Conservation (phyloP, 2,329 filamentous ascomycete species). For the Geosmithia morbida region DNA sequence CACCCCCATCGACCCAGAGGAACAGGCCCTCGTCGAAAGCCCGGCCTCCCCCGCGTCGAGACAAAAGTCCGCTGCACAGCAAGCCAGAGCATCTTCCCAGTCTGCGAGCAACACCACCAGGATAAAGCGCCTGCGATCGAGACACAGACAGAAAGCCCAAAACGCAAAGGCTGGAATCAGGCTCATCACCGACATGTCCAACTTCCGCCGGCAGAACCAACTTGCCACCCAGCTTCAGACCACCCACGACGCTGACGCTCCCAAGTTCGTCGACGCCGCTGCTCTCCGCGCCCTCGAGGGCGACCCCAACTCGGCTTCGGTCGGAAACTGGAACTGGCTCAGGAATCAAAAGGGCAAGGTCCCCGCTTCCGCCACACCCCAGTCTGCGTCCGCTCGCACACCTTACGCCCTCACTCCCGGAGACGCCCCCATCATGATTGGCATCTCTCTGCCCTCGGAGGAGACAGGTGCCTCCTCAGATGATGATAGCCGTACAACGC, state of each 20-base stretch:
- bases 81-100: neutral
- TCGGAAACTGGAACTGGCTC: constrained; percentile 44
- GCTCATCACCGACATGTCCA: constrained; percentile 55
- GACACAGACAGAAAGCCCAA: constrained; percentile 43
- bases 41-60: neutral
- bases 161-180: constrained; percentile 50
- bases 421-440: constrained; percentile 60
- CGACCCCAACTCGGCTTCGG: constrained; percentile 33
- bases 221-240: constrained; percentile 15
- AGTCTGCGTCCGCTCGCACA: constrained; percentile 9
- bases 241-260: constrained; percentile 5
- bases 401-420: constrained; percentile 46
- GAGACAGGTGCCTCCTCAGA: constrained; percentile 4
- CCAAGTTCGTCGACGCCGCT: constrained; percentile 42
- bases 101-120: constrained; percentile 18
- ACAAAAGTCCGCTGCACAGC: neutral
- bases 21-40: constrained; percentile 12
- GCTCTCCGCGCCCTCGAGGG: constrained; percentile 46
- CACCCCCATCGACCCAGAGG: constrained; percentile 22
- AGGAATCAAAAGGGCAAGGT: constrained; percentile 22
- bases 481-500: neutral
- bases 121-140: constrained; percentile 37
- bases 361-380: constrained; percentile 12
- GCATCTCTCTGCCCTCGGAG: constrained; percentile 46
- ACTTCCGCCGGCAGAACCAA: constrained; percentile 28